Evolutionary conservation across 352 stramenopile genomes (phyloP), one percentile per base, ranked within the genome.

Genomic region (Thalassiosira livingstoniorum): DNA sequence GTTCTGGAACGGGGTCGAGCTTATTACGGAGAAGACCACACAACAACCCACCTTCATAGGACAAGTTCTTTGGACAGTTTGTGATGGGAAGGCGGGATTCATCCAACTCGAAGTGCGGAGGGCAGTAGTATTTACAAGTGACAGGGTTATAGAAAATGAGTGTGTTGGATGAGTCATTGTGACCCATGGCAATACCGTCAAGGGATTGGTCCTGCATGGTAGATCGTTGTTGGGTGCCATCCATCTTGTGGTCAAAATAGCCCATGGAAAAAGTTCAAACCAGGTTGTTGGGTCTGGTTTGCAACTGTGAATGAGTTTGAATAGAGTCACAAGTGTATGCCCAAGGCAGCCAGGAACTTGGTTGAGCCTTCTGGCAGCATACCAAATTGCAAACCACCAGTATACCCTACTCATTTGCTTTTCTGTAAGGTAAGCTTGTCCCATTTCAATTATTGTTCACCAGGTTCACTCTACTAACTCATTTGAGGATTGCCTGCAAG

Each of bases 121-220:
- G 57, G 4, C 27, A 37, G 32, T 80, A 80, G 27, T 73, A 80
- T 0, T 37, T 45, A 3, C 39, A 23, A 2, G 27, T 73, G 34
- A 80, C 18, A 21, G 72, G 72, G 60, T 72, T 79, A 51, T 73
- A 80, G 39, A 80, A 80, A 4, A 51, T 10, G 0, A 73, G 45
- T 13, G 51, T 67, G 53, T 74, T 73, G 0, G 54, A 58, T 39
- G 5, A 27, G 5, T 66, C 37, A 29, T 68, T 29, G 0, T 54
- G 5, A 25, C 54, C 62, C 35, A 80, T n/a, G 4, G 73, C 55
- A 62, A 76, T 76, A 0, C 27, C 55, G 11, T 67, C 57, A 31
- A 76, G 51, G 27, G 34, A 63, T 60, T 75, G 54, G 51, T 55
- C 27, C 45, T 66, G 35, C 3, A 25, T 61, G 23, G 43, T 67